phyloP scores from a whole-genome alignment of 2,329 filamentous ascomycete genomes.

The Boeremia exigua region DNA sequence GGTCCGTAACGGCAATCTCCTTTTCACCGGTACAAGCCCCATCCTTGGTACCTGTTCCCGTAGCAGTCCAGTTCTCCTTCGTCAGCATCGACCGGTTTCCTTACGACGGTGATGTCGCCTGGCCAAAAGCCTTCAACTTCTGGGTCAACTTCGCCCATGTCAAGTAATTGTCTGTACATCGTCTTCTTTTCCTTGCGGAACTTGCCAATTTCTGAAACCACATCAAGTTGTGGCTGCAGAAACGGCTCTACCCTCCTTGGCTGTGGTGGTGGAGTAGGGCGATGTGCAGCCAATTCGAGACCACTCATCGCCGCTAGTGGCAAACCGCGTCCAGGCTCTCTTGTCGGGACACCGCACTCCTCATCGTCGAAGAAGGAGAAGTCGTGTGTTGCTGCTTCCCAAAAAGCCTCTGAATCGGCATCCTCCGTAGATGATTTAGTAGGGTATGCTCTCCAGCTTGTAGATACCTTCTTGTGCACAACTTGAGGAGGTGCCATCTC shows the following conservation, averaged over 20 bases:
- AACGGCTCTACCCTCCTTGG: conserved; percentile 3
- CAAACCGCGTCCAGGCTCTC: conserved; percentile 53
- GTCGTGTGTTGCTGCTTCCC: conserved; percentile 64
- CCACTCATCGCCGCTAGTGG: conserved; percentile 56
- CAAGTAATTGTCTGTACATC: conserved; percentile 52
- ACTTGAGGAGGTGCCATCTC: conserved; percentile 50
- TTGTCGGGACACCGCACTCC: conserved; percentile 59
- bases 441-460: conserved; percentile 53
- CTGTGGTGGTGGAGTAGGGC: conserved; percentile 16
- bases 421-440: conserved; percentile 65
- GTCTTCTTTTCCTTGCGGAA: conserved; percentile 62
- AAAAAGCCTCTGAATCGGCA: conserved; percentile 64
- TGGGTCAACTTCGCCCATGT: conserved; percentile 38
- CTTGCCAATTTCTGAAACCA: conserved; percentile 59
- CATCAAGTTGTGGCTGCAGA: conserved; percentile 49
- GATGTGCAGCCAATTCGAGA: conserved; percentile 41
- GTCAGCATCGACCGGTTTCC: conserved; percentile 49
- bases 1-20: not conserved
- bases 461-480: conserved; percentile 46
- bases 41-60: conserved; percentile 61
- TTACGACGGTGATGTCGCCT: conserved; percentile 64
- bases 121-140: conserved; percentile 65
- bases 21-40: conserved; percentile 58
- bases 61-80: conserved; percentile 57
- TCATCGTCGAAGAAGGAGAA: conserved; percentile 68